These are phyloP conservation scores for Jackrogersella multiformis DNA, from an alignment of 495 filamentous ascomycete species.

Conservation along the genomic window DNA sequence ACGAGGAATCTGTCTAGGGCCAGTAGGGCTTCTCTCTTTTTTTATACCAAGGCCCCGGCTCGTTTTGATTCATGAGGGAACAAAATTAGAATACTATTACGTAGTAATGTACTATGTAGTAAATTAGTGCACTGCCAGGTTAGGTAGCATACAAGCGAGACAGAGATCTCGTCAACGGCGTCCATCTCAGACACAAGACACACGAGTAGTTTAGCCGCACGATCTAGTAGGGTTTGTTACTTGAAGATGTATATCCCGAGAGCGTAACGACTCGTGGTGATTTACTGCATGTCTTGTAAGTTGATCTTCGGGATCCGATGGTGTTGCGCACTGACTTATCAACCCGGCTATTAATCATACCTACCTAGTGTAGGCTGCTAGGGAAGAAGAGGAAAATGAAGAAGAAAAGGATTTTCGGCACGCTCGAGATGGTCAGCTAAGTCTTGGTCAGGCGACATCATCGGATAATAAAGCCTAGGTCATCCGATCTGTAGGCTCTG, in stretches of 20 bases:
- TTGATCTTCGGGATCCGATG: neutral
- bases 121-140: too few relatives aligned
- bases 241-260: neutral
- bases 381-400: neutral
- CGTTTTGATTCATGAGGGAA: conserved; percentile 11
- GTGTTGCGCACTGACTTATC: conserved; percentile 15
- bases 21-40: conserved; percentile 14
- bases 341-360: neutral
- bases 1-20: conserved; percentile 15
- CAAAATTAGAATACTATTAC: neutral
- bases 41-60: conserved; percentile 12
- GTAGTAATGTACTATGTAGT: too few relatives aligned
- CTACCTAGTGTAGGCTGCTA: too few relatives aligned
- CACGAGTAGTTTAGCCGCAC: conserved; percentile 9
- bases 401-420: neutral
- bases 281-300: neutral
- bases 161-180: conserved; percentile 22
- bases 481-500: conserved; percentile 7
- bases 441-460: too few relatives aligned
- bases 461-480: conserved; percentile 3
- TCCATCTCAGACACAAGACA: conserved; percentile 1
- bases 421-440: neutral
- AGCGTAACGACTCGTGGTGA: neutral
- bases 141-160: conserved; percentile 2
- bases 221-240: too few relatives aligned